phyloP scores from a whole-genome alignment of 2,329 filamentous ascomycete species.

The Trichophyton verrucosum region DNA sequence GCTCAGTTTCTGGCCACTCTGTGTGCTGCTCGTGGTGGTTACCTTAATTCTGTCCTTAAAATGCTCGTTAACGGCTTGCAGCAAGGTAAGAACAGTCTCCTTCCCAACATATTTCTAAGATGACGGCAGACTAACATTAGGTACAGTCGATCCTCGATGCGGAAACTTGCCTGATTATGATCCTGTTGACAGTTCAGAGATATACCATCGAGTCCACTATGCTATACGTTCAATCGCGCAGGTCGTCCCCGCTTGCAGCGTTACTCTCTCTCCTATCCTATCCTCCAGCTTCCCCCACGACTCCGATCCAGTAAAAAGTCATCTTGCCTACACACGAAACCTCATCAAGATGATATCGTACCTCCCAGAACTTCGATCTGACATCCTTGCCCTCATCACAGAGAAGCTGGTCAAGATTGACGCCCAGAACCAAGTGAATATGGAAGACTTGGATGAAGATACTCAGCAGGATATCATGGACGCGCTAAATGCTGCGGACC shows the following conservation, averaged over 20 bases:
- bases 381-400: conserved; percentile 71
- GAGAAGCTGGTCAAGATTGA: conserved; percentile 87
- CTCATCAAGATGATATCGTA: conserved; percentile 66
- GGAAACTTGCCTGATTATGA: conserved; percentile 44
- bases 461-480: conserved; percentile 58
- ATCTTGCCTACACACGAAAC: conserved; percentile 80
- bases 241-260: conserved; percentile 67
- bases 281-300: conserved; percentile 60
- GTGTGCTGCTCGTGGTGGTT: conserved; percentile 70
- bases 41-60: conserved; percentile 58
- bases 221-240: conserved; percentile 63
- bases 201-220: conserved; percentile 63
- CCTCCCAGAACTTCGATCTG: conserved; percentile 61
- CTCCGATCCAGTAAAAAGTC: conserved; percentile 62
- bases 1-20: conserved; percentile 49
- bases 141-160: conserved; percentile 40
- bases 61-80: conserved; percentile 73
- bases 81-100: conserved; percentile 33
- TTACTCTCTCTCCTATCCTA: conserved; percentile 56
- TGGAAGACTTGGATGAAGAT: conserved; percentile 87
- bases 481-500: conserved; percentile 12
- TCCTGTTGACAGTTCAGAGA: conserved; percentile 48
- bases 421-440: conserved; percentile 83
- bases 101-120: conserved; percentile 24
- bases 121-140: neutral